Percentiles rank a stretch among this genome's conserved stretches.
Evolutionary conservation across 2,329 filamentous ascomycete genomes (phyloP).

Genomic region (Rutstroemia sp.): DNA sequence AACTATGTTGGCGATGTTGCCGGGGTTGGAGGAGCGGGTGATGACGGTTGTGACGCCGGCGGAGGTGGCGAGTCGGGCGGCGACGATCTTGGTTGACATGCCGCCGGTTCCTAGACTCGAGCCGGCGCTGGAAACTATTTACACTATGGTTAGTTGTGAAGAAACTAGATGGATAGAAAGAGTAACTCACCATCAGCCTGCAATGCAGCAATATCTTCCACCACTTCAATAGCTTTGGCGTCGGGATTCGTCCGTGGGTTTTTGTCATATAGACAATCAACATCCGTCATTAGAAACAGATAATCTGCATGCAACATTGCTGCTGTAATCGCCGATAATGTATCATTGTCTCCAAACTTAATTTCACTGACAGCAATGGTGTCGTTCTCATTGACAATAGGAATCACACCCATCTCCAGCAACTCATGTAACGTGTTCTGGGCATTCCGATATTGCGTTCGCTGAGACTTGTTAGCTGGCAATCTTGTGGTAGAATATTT

Average conservation of each 20-base stretch:
- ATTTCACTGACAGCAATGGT: conserved; percentile 96
- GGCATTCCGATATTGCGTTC: conserved; percentile 90
- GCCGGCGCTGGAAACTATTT: conserved; percentile 73
- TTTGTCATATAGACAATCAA: conserved; percentile 94
- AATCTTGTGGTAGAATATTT: not conserved
- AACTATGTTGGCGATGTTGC: conserved; percentile 84
- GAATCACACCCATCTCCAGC: conserved; percentile 90
- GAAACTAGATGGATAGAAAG: not conserved
- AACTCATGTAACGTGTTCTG: conserved; percentile 91
- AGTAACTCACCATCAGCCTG: conserved; percentile 62
- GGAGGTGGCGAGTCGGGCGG: conserved; percentile 83
- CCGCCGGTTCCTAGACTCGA: conserved; percentile 88
- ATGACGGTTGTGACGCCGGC: conserved; percentile 95
- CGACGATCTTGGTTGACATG: conserved; percentile 96
- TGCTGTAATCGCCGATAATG: conserved; percentile 89
- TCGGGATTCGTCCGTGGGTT: conserved; percentile 83
- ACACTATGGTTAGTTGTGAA: not conserved
- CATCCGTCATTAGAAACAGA: conserved; percentile 97
- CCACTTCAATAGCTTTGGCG: conserved; percentile 83
- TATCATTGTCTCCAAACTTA: conserved; percentile 99
- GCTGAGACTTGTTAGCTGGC: conserved; percentile 37
- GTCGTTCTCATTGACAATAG: conserved; percentile 98
- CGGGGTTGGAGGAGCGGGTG: conserved; percentile 85
- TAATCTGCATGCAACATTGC: conserved; percentile 97
- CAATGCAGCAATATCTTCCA: conserved; percentile 77